Percentiles rank a stretch among this genome's conserved stretches.
These are phyloP conservation scores for Miscanthus lutarioriparius DNA, from an alignment of 176 grass and related monocot species.

Conservation along the genomic window DNA sequence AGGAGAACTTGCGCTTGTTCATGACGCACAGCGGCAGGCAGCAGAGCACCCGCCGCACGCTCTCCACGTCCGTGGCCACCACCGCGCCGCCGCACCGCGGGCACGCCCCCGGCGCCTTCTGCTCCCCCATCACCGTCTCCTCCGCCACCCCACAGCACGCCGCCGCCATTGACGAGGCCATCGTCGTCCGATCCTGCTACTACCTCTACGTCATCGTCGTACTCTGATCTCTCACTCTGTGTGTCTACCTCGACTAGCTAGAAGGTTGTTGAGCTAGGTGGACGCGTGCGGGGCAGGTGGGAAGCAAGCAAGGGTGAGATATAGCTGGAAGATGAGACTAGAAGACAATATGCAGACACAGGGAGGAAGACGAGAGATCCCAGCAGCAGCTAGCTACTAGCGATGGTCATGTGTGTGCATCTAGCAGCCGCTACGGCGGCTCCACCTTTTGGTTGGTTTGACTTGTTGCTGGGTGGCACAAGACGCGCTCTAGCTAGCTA, in stretches of 20 bases:
- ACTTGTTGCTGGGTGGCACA: background rate
- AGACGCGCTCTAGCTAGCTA: background rate
- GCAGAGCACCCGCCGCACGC: slow-evolving; percentile 46
- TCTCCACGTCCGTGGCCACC: slow-evolving; percentile 62
- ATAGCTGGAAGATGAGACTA: background rate
- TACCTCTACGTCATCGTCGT: no score
- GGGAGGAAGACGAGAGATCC: background rate
- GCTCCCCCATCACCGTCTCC: slow-evolving; percentile 48
- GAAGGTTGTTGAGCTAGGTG: no score
- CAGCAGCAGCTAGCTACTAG: background rate
- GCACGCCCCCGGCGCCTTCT: slow-evolving; percentile 68
- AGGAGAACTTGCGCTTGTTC: slow-evolving; percentile 70
- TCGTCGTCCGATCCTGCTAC: background rate
- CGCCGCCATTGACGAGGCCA: slow-evolving; percentile 9
- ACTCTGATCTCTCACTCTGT: background rate
- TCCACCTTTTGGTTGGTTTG: background rate
- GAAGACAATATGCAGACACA: background rate
- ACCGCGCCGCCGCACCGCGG: slow-evolving; percentile 70
- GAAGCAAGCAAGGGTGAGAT: background rate
- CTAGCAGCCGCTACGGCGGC: background rate
- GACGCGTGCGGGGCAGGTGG: background rate
- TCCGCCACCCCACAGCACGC: slow-evolving; percentile 46
- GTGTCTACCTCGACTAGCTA: no score
- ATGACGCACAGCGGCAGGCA: slow-evolving; percentile 67
- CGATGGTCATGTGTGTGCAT: background rate